These are phyloP conservation scores for Debaryomyces prosopidis DNA, from an alignment of 805 yeast genomes.

Conservation along the genomic window DNA sequence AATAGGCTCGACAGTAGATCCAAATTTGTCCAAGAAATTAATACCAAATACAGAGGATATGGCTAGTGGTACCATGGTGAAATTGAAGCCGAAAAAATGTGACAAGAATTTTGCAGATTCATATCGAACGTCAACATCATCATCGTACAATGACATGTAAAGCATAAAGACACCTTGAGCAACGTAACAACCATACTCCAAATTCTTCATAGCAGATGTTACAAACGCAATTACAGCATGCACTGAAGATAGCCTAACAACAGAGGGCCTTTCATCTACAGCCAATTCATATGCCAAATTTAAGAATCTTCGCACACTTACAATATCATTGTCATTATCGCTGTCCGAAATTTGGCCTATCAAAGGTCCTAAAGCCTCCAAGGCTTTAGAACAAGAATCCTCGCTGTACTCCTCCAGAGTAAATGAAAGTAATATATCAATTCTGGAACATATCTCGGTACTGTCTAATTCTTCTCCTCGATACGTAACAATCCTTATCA, in stretches of 20 bases:
- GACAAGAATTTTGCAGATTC: slow-evolving; percentile 45
- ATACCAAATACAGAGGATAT: neutral
- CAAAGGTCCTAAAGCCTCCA: slow-evolving; percentile 54
- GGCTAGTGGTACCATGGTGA: neutral
- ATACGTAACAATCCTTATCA: slow-evolving; percentile 23
- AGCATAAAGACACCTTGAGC: slow-evolving; percentile 22
- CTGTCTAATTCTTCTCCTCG: slow-evolving; percentile 3
- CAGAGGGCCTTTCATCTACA: slow-evolving; percentile 45
- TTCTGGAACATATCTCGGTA: slow-evolving; percentile 4
- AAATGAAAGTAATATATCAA: slow-evolving; percentile 27
- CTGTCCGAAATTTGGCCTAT: slow-evolving; percentile 15
- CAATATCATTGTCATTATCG: slow-evolving; percentile 7
- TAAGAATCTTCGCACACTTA: slow-evolving; percentile 21
- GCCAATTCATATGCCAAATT: slow-evolving; percentile 23
- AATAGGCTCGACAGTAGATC: neutral
- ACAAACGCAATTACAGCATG: slow-evolving; percentile 34
- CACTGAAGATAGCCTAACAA: slow-evolving; percentile 47
- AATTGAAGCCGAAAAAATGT: slow-evolving; percentile 19
- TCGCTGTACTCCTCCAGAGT: slow-evolving; percentile 39
- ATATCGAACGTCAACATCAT: slow-evolving; percentile 60
- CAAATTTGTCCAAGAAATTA: neutral
- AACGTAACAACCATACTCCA: neutral
- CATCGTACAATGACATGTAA: slow-evolving; percentile 55
- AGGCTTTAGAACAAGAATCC: slow-evolving; percentile 46
- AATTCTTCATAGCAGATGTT: slow-evolving; percentile 3